Conservation (phyloP, 1,139 yeast genomes). For the Taphrina betulina region DNA sequence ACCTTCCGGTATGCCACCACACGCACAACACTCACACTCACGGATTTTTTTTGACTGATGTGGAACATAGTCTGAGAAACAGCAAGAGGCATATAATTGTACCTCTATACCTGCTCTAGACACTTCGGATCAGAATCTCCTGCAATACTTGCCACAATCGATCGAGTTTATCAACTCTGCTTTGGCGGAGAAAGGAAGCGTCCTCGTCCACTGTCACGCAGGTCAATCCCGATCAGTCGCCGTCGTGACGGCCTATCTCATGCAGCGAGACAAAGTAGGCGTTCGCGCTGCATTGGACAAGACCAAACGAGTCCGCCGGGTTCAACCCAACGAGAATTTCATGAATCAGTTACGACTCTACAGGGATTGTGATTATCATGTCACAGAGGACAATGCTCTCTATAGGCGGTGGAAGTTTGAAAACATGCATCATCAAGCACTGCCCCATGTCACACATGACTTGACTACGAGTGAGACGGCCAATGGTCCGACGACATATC, state of each 20-base stretch:
- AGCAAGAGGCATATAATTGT: background rate
- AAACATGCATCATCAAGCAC: constrained; percentile 35
- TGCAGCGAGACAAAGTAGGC: constrained; percentile 65
- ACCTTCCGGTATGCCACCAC: constrained; percentile 6
- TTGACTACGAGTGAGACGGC: background rate
- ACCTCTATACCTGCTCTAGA: constrained; percentile 13
- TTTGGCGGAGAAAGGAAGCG: constrained; percentile 45
- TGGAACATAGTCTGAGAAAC: background rate
- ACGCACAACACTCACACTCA: background rate
- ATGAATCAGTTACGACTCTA: constrained; percentile 66
- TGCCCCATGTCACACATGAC: no score
- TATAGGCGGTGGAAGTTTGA: constrained; percentile 54
- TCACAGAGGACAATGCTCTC: constrained; percentile 46
- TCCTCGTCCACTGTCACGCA: constrained; percentile 53
- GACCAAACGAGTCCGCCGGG: constrained; percentile 60
- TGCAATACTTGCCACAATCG: constrained; percentile 59
- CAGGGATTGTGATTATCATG: constrained; percentile 51
- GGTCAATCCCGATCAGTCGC: constrained; percentile 83
- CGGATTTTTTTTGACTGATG: no score
- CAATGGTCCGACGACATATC: constrained; percentile 1
- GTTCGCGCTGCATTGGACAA: constrained; percentile 68
- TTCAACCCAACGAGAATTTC: constrained; percentile 78
- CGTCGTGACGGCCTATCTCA: constrained; percentile 70
- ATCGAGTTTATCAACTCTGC: constrained; percentile 69
- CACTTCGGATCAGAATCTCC: constrained; percentile 51